Evolutionary conservation across 352 stramenopile genomes (phyloP).

Genomic region (Pilasporangium apinafurcum): DNA sequence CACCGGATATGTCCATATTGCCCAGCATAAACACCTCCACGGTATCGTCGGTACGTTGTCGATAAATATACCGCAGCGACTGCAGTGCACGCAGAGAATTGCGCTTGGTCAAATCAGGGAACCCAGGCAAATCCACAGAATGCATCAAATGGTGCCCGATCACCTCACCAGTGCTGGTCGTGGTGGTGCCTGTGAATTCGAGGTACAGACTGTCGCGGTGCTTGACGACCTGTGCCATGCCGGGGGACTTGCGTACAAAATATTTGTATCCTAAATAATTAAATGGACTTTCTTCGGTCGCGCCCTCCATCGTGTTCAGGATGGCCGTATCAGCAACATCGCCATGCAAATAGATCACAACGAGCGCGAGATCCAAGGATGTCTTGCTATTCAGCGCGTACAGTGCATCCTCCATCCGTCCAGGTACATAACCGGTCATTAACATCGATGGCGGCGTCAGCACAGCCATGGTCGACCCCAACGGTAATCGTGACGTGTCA

Average conservation of each 20-base stretch:
- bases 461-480: constrained; percentile 18
- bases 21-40: constrained; percentile 63
- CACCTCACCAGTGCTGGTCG: constrained; percentile 23
- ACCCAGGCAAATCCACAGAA: constrained; percentile 52
- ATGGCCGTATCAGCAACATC: constrained; percentile 58
- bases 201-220: constrained; percentile 56
- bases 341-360: constrained; percentile 49
- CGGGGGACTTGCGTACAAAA: constrained; percentile 44
- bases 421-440: constrained; percentile 34
- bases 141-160: constrained; percentile 65
- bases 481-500: constrained; percentile 15
- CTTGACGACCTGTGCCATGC: constrained; percentile 30
- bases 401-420: constrained; percentile 49
- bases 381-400: constrained; percentile 43
- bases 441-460: constrained; percentile 22
- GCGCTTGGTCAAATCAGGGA: constrained; percentile 32
- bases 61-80: constrained; percentile 51
- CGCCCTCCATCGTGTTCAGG: constrained; percentile 43
- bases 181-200: constrained; percentile 43
- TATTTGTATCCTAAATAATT: constrained; percentile 72
- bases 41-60: constrained; percentile 34
- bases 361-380: constrained; percentile 46
- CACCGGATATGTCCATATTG: constrained; percentile 37
- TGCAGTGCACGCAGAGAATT: constrained; percentile 52
- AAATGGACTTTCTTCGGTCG: constrained; percentile 31